phyloP scores from a whole-genome alignment of 1,284 basidiomycete species.

The Neolentinus lepideus region DNA sequence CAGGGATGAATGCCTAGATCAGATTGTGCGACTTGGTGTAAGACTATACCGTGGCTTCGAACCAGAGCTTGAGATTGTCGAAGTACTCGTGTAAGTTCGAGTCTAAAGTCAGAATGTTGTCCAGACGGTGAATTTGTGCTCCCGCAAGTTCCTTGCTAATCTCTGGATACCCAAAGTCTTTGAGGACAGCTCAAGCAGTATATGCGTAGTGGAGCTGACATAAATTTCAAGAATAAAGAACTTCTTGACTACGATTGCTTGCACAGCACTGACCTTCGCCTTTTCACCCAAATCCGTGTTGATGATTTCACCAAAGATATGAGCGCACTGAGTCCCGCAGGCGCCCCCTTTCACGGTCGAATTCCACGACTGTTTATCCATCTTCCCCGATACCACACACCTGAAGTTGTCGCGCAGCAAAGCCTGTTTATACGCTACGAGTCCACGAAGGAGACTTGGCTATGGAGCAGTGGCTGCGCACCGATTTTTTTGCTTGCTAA shows the following conservation, averaged over 20 bases:
- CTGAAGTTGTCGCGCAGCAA: slow-evolving; percentile 21
- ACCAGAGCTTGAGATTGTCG: slow-evolving; percentile 19
- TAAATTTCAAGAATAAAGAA: not conserved
- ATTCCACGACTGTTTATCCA: slow-evolving; percentile 9
- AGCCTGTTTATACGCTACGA: slow-evolving; percentile 10
- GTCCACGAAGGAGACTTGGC: no score
- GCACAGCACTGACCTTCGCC: slow-evolving; percentile 1
- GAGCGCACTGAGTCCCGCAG: not conserved
- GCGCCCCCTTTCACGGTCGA: not conserved
- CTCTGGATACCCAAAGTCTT: slow-evolving; percentile 11
- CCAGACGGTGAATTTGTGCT: slow-evolving; percentile 18
- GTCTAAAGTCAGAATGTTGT: slow-evolving; percentile 23
- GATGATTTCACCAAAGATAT: slow-evolving; percentile 9
- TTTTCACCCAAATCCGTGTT: slow-evolving; percentile 1
- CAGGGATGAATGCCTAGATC: not conserved
- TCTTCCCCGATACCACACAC: slow-evolving; percentile 19
- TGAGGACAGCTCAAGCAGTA: slow-evolving; percentile 11
- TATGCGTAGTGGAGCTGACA: slow-evolving; percentile 8
- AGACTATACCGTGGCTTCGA: slow-evolving; percentile 18
- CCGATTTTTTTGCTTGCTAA: slow-evolving; percentile 3
- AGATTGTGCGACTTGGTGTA: not conserved
- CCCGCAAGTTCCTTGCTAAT: slow-evolving; percentile 17
- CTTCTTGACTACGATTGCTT: not conserved
- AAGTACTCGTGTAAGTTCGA: slow-evolving; percentile 15
- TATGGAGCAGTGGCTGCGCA: no score